Base-by-base conservation (phyloP, 2,329 filamentous ascomycete species). In the Penicillium brevicompactum region DNA sequence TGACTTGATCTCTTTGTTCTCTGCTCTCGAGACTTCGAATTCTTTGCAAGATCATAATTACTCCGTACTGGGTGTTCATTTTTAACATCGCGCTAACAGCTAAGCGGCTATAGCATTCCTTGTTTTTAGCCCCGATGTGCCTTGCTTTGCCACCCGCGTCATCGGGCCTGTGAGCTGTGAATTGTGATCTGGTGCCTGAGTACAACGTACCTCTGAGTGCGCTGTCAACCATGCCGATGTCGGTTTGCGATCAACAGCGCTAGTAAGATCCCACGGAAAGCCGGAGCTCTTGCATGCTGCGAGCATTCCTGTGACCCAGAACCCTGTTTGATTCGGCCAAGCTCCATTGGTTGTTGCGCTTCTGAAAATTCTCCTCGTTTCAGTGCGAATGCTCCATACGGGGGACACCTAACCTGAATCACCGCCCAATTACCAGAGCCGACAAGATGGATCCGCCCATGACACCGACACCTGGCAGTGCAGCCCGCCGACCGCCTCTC, bases 61-160 rank as follows among this genome's bases (percentile, higher is more conserved):
- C 18, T 18, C 18, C 18, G 18, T 18, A 18, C 24, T 27, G 24
- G 8, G 24, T 27, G 5, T 27, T 27, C 24, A 27, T 27, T 27
- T 27, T 27, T 27, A 8, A 27, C 24, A 27, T 27, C 11, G 34
- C 11, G 34, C 34, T 37, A 37, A 37, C 11, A 14, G 14, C 13
- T 37, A 10, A 21, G 7, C 6, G 21, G 18, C 41, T 7, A 51
- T 56, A 22, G 16, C 21, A 48, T 40, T 41, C 34, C 41, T 48
- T 44, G 45, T 22, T 52, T 31, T 52, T 27, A 10, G 18, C 43
- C 18, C 31, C 41, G 40, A 60, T 59, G 53, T 54, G 56, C 58
- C 11, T 50, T 54, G 49, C 27, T 45, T 65, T 54, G 63, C 63
- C 63, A 65, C 61, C 51, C 57, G 56, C 62, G 62, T 65, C 62